A percentile compares a stretch with the other conserved stretches of the same genome.
Evolutionary conservation across 768 basidiomycete species (phyloP).

Genomic region (Lentinula edodes): DNA sequence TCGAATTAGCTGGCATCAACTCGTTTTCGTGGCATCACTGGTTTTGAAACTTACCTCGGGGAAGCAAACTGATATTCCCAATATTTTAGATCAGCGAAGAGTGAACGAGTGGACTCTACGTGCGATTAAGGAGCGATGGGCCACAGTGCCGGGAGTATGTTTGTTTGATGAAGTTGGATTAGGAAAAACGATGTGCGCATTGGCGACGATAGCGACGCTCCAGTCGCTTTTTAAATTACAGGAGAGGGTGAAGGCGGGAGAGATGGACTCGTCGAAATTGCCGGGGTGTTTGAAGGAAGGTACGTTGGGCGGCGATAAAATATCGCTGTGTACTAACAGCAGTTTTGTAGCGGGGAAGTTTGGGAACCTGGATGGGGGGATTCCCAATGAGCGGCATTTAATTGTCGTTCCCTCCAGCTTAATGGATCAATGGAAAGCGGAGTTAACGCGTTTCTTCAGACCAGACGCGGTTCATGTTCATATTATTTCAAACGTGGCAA

Average conservation of each 20-base stretch:
- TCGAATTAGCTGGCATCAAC: background rate
- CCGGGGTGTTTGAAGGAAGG: background rate
- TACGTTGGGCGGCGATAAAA: background rate
- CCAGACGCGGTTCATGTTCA: background rate
- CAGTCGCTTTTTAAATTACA: background rate
- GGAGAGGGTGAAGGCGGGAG: background rate
- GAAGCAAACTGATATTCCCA: background rate
- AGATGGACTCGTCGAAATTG: background rate
- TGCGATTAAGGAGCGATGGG: background rate
- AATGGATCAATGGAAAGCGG: background rate
- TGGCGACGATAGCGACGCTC: background rate
- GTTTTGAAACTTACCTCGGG: background rate
- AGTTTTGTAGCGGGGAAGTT: background rate
- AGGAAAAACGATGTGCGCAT: background rate
- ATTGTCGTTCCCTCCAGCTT: background rate
- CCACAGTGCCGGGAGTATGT: background rate
- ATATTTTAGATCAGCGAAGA: background rate
- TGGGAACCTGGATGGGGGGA: background rate
- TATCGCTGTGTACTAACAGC: too few relatives aligned
- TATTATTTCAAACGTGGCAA: background rate
- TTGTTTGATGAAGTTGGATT: background rate
- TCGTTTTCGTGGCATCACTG: background rate
- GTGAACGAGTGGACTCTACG: background rate
- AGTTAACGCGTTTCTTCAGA: background rate
- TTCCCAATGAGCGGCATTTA: background rate